Evolutionary conservation across 106 monocot genomes (phyloP), one percentile per base, ranked within the genome.

Genomic region (Dioscorea alata): DNA sequence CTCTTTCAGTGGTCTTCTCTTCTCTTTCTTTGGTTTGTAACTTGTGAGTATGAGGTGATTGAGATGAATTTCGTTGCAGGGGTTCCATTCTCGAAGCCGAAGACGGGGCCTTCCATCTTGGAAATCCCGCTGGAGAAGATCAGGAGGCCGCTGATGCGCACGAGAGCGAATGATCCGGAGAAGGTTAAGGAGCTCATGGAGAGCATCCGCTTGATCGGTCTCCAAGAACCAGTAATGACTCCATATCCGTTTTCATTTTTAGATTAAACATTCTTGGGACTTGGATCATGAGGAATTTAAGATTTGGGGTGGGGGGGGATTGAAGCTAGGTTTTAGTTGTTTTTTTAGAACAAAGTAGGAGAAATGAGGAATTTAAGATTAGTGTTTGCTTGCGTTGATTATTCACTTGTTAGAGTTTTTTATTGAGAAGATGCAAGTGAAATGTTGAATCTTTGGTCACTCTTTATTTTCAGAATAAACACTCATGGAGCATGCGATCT

Each of bases 181-280:
- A 99, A 99, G 76, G 92, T 99, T 63, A 78, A 82, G 77, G 87
- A 92, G 13, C 87, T 99, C 58, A 99, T 99, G 97, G 83, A 85
- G 20, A 99, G 97, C 75, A 99, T 99, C 53, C 23, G 70, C 15
- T 73, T 68, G 14, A 99, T 99, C 48, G 92, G 97, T 0, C 92
- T 99, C 48, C 92, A 99, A 68, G 97, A 84, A 60, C 92, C 92
- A 18, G 97, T 99, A 24, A 76, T 42, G 86, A 20, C 31, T 57
- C 25, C 34, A 14, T 61, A 3, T 4, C 48, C 64, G 4, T 8
- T 21, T 20, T 17, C 13, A 12, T 66, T 18, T 49, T 18, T 17
- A 23, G 35, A 66, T 49, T 24, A 60, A 24, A 24, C 23, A 17
- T 18, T 8, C 15, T 13, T 19, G 19, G 19, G 15, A 54, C 13